A percentile compares a stretch with the other conserved stretches of the same genome.
Evolutionary conservation across 805 yeast genomes (phyloP).

Genomic region (Suhomyces sp.): DNA sequence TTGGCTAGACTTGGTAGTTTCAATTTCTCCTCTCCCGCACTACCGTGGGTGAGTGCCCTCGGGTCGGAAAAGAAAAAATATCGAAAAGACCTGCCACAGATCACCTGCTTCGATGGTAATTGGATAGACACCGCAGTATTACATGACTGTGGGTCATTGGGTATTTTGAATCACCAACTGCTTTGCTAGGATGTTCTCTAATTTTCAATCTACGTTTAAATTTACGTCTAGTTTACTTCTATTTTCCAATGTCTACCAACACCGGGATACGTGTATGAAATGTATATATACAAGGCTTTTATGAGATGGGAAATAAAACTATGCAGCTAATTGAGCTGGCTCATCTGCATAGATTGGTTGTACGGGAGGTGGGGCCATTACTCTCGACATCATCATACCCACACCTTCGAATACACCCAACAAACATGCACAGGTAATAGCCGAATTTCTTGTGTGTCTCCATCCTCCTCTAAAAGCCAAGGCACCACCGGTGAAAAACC

Average conservation of each 20-base stretch:
- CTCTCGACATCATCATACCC: conserved; percentile 91
- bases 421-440: conserved; percentile 95
- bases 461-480: conserved; percentile 98
- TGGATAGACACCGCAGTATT: background rate
- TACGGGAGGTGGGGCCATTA: conserved; percentile 68
- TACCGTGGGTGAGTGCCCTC: conserved; percentile 1
- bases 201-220: no score
- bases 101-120: background rate
- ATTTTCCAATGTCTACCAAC: background rate
- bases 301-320: conserved; percentile 3
- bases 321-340: conserved; percentile 36
- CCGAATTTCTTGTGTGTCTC: conserved; percentile 93
- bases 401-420: conserved; percentile 98
- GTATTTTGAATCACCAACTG: background rate
- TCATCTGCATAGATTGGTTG: conserved; percentile 48
- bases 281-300: background rate
- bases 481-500: conserved; percentile 97
- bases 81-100: background rate
- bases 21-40: conserved; percentile 1
- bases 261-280: background rate
- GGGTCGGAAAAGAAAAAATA: background rate
- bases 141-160: background rate
- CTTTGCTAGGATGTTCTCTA: no score
- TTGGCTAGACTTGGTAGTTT: background rate
- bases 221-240: background rate